A percentile compares a stretch with the other conserved stretches of the same genome.
Evolutionary conservation across 805 yeast species (phyloP).

Genomic region (Candida piceae): DNA sequence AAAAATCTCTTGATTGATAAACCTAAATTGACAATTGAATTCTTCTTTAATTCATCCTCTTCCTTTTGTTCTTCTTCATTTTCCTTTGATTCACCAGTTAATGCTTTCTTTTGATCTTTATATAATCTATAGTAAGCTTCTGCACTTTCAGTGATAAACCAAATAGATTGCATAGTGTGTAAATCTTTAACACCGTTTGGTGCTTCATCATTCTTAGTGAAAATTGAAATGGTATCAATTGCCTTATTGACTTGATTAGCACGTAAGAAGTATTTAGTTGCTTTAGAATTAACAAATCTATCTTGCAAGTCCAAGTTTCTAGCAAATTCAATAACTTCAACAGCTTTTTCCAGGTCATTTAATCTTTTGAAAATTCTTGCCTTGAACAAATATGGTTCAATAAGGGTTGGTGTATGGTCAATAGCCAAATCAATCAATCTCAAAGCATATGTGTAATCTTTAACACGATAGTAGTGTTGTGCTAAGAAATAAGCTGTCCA

Average conservation of each 20-base stretch:
- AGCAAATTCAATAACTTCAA: constrained; percentile 61
- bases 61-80: constrained; percentile 28
- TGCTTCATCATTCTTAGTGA: constrained; percentile 79
- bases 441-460: constrained; percentile 50
- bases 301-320: constrained; percentile 81
- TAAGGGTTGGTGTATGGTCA: constrained; percentile 73
- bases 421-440: constrained; percentile 58
- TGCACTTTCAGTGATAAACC: constrained; percentile 84
- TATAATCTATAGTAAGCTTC: constrained; percentile 70
- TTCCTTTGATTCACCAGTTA: constrained; percentile 9
- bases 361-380: constrained; percentile 75
- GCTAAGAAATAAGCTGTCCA: constrained; percentile 80
- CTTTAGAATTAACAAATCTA: constrained; percentile 82
- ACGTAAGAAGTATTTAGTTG: constrained; percentile 78
- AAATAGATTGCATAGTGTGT: constrained; percentile 84
- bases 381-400: constrained; percentile 74
- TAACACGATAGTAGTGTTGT: constrained; percentile 63
- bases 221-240: constrained; percentile 63
- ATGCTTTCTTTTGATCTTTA: constrained; percentile 26
- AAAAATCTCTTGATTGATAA: constrained; percentile 74
- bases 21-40: constrained; percentile 40
- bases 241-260: constrained; percentile 74
- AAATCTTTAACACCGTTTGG: constrained; percentile 84
- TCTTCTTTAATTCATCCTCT: constrained; percentile 29
- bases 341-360: constrained; percentile 60